phyloP scores from a whole-genome alignment of 148 eudicot species.

The Selenicereus undatus region DNA sequence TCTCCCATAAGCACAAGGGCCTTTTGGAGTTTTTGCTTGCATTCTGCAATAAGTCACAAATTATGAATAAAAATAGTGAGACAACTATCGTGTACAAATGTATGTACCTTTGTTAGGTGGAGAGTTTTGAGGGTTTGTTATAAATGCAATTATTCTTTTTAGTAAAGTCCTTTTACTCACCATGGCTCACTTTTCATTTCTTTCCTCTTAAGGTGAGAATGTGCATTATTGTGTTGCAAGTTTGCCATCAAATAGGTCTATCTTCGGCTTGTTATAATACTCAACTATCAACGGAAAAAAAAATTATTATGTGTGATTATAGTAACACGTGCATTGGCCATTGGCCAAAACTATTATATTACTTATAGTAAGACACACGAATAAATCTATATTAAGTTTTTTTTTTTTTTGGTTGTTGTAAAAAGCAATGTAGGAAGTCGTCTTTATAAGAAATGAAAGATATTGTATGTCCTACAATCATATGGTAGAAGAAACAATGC shows the following conservation, averaged over 20 bases:
- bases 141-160: not conserved
- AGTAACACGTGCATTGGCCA: too few species aligned
- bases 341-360: too few species aligned
- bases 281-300: not conserved
- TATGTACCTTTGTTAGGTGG: not conserved
- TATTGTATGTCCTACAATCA: not conserved
- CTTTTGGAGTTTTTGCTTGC: slow-evolving; percentile 18
- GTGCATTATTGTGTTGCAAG: not conserved
- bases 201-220: not conserved
- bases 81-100: not conserved
- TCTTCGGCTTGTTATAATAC: not conserved
- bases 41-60: slow-evolving; percentile 8
- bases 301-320: not conserved
- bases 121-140: not conserved
- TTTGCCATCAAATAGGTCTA: not conserved
- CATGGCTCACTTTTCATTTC: not conserved
- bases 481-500: not conserved
- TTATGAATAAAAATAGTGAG: not conserved
- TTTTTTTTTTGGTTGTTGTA: too few species aligned
- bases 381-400: too few species aligned
- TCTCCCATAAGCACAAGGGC: slow-evolving; percentile 32
- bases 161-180: not conserved
- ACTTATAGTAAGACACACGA: too few species aligned
- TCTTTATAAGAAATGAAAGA: not conserved
- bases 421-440: too few species aligned